Percentiles rank a stretch among this genome's conserved stretches.
These are phyloP conservation scores for Sugiyamaella lignohabitans DNA, from an alignment of 805 yeast species.

Conservation along the genomic window DNA sequence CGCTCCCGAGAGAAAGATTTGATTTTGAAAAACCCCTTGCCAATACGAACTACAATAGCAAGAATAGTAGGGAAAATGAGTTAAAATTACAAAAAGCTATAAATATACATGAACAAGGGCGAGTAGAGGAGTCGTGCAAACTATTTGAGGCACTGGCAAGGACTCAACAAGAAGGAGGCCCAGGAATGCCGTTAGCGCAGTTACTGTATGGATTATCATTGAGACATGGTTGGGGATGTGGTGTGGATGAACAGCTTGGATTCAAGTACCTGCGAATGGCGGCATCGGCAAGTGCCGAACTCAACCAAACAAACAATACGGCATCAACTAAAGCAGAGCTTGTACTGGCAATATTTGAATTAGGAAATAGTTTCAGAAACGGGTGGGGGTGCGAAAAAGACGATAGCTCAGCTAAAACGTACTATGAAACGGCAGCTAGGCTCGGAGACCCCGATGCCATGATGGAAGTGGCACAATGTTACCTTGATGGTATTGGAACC, in stretches of 20 bases:
- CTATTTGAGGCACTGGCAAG: conserved; percentile 22
- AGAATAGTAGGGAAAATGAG: conserved; percentile 11
- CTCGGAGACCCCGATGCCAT: conserved; percentile 31
- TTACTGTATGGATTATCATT: conserved; percentile 27
- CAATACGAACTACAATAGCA: not conserved
- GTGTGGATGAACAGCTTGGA: conserved; percentile 17
- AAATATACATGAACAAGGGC: conserved; percentile 25
- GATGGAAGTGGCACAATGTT: conserved; percentile 27
- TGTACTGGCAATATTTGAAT: conserved; percentile 27
- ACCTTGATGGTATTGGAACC: conserved; percentile 26
- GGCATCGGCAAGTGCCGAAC: conserved; percentile 22
- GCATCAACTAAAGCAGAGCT: conserved; percentile 16
- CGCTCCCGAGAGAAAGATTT: not conserved
- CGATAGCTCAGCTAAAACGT: conserved; percentile 23
- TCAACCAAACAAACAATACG: conserved; percentile 17
- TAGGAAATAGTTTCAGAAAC: conserved; percentile 29
- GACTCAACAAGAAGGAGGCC: conserved; percentile 4
- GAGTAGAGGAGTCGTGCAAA: conserved; percentile 18
- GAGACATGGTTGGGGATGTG: conserved; percentile 31
- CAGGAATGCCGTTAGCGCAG: conserved; percentile 27
- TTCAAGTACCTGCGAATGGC: conserved; percentile 24
- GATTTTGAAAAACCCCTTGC: not conserved
- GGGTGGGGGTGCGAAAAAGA: conserved; percentile 31
- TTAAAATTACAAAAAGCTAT: conserved; percentile 25
- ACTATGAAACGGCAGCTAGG: conserved; percentile 29